These are phyloP conservation scores for Dillenia turbinata DNA, from an alignment of 164 flowering plant genomes.

Conservation along the genomic window DNA sequence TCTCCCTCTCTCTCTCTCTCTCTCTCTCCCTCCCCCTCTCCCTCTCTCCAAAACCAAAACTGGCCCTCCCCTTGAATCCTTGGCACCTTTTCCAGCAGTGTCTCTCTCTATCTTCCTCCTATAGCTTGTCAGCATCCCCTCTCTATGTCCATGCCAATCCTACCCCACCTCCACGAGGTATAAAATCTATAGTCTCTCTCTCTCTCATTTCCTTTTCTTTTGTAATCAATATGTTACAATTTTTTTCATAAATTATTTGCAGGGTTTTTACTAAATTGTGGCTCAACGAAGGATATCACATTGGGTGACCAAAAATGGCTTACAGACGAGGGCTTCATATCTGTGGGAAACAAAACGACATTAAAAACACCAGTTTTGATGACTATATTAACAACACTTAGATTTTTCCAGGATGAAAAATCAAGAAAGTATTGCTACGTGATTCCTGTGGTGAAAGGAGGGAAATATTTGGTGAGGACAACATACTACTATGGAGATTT, in stretches of 20 bases:
- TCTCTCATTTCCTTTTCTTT: not conserved
- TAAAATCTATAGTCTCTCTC: too few relatives aligned
- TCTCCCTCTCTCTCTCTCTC: not conserved
- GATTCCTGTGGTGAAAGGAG: slow-evolving; percentile 56
- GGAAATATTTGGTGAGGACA: slow-evolving; percentile 60
- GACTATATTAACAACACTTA: slow-evolving; percentile 48
- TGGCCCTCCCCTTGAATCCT: not conserved
- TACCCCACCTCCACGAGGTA: not conserved
- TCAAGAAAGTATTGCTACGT: slow-evolving; percentile 64
- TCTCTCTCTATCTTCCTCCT: not conserved
- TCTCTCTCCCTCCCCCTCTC: slow-evolving; percentile 7
- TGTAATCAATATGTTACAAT: too few relatives aligned
- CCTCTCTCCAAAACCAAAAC: slow-evolving; percentile 10
- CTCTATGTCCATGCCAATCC: too few relatives aligned
- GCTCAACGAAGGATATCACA: slow-evolving; percentile 25
- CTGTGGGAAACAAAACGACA: slow-evolving; percentile 45
- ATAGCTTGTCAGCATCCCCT: not conserved
- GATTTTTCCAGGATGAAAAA: slow-evolving; percentile 58
- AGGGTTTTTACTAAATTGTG: slow-evolving; percentile 65
- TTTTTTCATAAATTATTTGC: not conserved
- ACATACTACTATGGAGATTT: slow-evolving; percentile 84
- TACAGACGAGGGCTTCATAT: slow-evolving; percentile 54
- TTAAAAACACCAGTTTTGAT: slow-evolving; percentile 30
- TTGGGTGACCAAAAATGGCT: slow-evolving; percentile 33
- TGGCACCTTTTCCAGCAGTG: too few relatives aligned